Evolutionary conservation across 768 basidiomycete species (phyloP).

Genomic region (Gautieria morchelliformis): DNA sequence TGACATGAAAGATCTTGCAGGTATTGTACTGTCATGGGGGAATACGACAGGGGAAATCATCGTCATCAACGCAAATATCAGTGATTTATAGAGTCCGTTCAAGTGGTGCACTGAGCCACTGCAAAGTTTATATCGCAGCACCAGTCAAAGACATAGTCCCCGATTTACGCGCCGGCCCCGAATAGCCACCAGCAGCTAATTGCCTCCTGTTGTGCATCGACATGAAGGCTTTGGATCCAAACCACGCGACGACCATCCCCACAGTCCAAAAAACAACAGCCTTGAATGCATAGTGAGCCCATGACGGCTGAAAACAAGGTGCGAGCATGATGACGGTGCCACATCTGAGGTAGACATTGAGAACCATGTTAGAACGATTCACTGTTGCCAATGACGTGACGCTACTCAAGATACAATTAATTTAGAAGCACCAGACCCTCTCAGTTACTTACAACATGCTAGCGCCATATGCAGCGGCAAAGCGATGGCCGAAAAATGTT

Average conservation of each 20-base stretch:
- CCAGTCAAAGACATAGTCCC: too few species aligned
- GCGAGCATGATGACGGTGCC: constrained; percentile 7
- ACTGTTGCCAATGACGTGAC: background rate
- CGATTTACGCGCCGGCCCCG: too few species aligned
- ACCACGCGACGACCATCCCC: constrained; percentile 11
- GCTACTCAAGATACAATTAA: background rate
- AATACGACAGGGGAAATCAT: too few species aligned
- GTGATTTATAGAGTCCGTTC: too few species aligned
- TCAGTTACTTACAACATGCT: constrained; percentile 9
- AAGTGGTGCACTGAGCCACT: too few species aligned
- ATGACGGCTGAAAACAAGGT: constrained; percentile 5
- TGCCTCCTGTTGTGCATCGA: too few species aligned
- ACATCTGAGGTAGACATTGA: constrained; percentile 8
- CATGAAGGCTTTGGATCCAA: constrained; percentile 2
- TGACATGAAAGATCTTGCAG: too few species aligned
- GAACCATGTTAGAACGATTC: background rate
- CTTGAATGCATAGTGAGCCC: constrained; percentile 11
- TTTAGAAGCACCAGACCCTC: background rate
- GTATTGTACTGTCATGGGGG: too few species aligned
- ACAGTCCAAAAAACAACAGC: constrained; percentile 11
- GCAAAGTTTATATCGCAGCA: too few species aligned
- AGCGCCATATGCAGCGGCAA: constrained; percentile 6
- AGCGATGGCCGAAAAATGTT: constrained; percentile 5
- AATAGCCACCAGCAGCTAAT: too few species aligned
- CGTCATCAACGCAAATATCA: too few species aligned